Conservation (phyloP, 2,329 filamentous ascomycete genomes). For the Cercospora nicotianae region DNA sequence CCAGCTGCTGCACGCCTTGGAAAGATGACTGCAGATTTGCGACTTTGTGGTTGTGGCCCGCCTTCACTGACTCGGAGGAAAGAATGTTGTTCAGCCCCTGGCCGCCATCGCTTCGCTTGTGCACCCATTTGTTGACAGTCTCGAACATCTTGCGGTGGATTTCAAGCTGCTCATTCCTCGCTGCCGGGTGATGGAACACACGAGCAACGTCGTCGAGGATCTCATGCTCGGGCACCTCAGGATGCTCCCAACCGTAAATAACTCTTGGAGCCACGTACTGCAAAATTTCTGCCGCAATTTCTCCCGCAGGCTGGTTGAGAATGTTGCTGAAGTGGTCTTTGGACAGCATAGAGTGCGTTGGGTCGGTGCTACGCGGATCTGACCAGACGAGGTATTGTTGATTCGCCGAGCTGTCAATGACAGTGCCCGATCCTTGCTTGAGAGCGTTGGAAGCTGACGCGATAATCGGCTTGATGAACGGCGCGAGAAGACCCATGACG, state of each 20-base stretch:
- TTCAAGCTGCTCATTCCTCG: constrained; percentile 72
- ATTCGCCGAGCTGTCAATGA: constrained; percentile 55
- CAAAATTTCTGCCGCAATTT: constrained; percentile 60
- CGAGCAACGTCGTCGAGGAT: constrained; percentile 77
- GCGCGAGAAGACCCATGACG: constrained; percentile 83
- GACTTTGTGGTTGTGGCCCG: constrained; percentile 72
- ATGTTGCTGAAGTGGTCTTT: constrained; percentile 56
- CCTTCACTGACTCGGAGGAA: constrained; percentile 77
- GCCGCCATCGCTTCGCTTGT: constrained; percentile 65
- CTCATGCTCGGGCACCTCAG: constrained; percentile 76
- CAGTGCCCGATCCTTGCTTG: constrained; percentile 78
- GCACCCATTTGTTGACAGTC: constrained; percentile 78
- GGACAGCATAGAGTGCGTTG: constrained; percentile 53
- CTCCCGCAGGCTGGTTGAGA: constrained; percentile 51
- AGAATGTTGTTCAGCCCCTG: constrained; percentile 72
- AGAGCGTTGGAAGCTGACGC: constrained; percentile 78
- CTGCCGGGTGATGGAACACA: constrained; percentile 87
- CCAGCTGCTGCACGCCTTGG: constrained; percentile 28
- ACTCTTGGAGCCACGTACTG: constrained; percentile 86
- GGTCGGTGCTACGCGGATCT: constrained; percentile 49
- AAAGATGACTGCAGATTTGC: constrained; percentile 31
- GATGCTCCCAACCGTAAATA: constrained; percentile 90
- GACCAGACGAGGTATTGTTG: constrained; percentile 55
- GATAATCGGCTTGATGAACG: constrained; percentile 90
- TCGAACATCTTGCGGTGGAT: constrained; percentile 87